Evolutionary conservation across 2,329 filamentous ascomycete genomes (phyloP).

Genomic region (Escovopsis sp.): DNA sequence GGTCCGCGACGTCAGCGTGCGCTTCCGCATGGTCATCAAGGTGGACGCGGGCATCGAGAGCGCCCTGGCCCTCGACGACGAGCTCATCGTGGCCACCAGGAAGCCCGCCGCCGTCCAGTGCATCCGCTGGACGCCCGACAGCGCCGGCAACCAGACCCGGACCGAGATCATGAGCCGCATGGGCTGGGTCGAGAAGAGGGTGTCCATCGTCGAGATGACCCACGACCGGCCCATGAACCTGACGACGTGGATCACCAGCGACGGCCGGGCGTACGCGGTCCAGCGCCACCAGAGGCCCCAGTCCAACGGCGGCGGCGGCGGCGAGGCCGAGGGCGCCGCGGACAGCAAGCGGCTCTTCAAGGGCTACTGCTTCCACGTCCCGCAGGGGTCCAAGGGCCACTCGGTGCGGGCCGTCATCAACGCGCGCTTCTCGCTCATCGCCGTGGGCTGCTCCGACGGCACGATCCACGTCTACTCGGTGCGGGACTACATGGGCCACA

Average conservation of each 20-base stretch:
- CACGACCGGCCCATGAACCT: constrained; percentile 95
- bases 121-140: constrained; percentile 86
- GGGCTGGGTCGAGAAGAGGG: constrained; percentile 69
- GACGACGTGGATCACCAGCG: constrained; percentile 78
- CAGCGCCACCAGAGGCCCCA: constrained; percentile 44
- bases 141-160: constrained; percentile 66
- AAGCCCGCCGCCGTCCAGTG: constrained; percentile 94
- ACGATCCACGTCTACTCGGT: constrained; percentile 81
- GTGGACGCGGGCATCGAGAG: constrained; percentile 89
- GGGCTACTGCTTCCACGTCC: constrained; percentile 79
- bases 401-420: constrained; percentile 75
- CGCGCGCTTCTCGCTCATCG: constrained; percentile 85
- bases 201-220: constrained; percentile 68
- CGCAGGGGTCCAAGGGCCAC: constrained; percentile 41
- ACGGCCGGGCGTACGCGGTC: constrained; percentile 81
- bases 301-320: constrained; percentile 25
- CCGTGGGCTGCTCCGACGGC: constrained; percentile 68
- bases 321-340: constrained; percentile 25
- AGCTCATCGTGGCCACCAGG: constrained; percentile 77
- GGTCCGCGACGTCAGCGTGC: constrained; percentile 73
- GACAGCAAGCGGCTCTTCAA: constrained; percentile 60
- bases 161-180: constrained; percentile 84
- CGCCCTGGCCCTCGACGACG: constrained; percentile 79
- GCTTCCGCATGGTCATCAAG: constrained; percentile 95
- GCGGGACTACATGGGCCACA: constrained; percentile 84